A percentile compares a stretch with the other conserved stretches of the same genome.
Evolutionary conservation across 345 rosid species (phyloP).

Genomic region (Eucalyptus coolabah): DNA sequence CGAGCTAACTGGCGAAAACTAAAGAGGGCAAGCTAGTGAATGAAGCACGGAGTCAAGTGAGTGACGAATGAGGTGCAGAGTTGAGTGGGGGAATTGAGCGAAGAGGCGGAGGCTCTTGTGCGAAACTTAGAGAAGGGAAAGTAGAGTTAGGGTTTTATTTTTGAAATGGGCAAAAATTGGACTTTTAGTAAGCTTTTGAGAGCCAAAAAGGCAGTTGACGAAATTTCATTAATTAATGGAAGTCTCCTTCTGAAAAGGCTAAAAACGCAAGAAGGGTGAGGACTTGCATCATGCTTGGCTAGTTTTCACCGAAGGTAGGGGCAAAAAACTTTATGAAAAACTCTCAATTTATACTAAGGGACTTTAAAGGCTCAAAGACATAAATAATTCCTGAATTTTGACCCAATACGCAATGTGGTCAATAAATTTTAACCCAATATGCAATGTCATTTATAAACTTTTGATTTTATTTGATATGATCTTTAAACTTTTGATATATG

Average conservation of each 20-base stretch:
- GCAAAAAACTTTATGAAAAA: no score
- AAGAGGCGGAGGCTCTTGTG: not conserved
- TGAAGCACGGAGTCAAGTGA: not conserved
- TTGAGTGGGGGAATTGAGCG: not conserved
- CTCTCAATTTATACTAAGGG: no score
- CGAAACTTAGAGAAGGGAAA: not conserved
- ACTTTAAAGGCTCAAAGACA: no score
- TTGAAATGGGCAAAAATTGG: not conserved
- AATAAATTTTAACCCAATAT: no score
- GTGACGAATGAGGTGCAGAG: no score
- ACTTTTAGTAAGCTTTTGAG: not conserved
- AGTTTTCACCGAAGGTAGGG: not conserved
- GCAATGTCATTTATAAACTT: no score
- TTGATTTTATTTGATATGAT: no score
- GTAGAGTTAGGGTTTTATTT: not conserved
- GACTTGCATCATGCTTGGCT: not conserved
- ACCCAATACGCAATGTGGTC: rapidly evolving
- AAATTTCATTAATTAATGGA: not conserved
- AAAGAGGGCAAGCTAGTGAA: not conserved
- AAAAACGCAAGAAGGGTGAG: no score
- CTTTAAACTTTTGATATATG: no score
- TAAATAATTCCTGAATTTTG: no score
- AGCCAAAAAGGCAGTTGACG: not conserved
- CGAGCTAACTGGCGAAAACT: not conserved
- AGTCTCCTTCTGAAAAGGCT: not conserved